Evolutionary conservation across 148 eudicot species (phyloP), one percentile per base, ranked within the genome.

Genomic region (Fagopyrum homotropicum): DNA sequence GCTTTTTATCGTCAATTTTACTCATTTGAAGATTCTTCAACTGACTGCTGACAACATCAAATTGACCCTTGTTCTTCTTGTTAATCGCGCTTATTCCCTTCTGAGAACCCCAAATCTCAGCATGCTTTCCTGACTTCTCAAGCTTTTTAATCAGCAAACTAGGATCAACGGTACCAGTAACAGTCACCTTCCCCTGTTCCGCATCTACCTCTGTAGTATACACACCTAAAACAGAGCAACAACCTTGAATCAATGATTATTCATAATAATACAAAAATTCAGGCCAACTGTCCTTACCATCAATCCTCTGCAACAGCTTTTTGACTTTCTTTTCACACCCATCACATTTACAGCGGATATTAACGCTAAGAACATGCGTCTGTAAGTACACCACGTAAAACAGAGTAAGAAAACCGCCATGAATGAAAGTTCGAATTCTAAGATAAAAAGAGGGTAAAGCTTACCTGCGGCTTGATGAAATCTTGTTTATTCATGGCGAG

Each of bases 171-270:
- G 79, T 73, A 46, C 92, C 92, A 6, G 81, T 61, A 54, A 89
- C 92, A 2, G 80, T 86, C 59, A 86, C 92, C 61, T 85, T 89
- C 76, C 92, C 88, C 76, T 83, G 88, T 49, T 85, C 89, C 63
- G 73, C 77, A 78, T 89, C 88, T 77, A 89, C 76, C 9, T 17
- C 52, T 6, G 54, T 69, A 0, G 78, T 57, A 70, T 80, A 75
- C 35, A 89, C 92, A 72, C 92, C 92, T 89, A 40, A 29, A 73
- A 59, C 35, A 51, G 9, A 45, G 16, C 45, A 44, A 61, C 50
- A 49, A 73, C 12, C 9, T 26, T 0, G 11, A 26, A 61, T 61
- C 16, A 61, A 15, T 29, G 10, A 11, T 30, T 19, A 0, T 9
- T 7, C 40, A 35, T 22, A 59, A 22, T 22, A 9, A 59, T 1